A percentile compares a stretch with the other conserved stretches of the same genome.
Conservation (phyloP, 371 early-diverging fungal genomes). For the Mortierella sp. region DNA sequence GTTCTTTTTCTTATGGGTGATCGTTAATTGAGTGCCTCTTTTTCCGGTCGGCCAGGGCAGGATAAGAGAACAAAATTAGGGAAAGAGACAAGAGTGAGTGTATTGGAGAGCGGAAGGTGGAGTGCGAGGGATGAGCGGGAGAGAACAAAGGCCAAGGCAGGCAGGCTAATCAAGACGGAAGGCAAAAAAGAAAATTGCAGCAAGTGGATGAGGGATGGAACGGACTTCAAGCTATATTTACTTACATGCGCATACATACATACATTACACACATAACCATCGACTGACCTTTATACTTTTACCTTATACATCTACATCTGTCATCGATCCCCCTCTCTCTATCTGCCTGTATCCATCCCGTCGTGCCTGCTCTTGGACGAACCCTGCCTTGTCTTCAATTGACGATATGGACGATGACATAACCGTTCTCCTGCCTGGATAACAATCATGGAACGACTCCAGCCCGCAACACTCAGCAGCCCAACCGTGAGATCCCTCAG, state of each 20-base stretch:
- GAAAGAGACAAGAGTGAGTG: neutral
- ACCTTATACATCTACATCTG: neutral
- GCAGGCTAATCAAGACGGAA: constrained; percentile 1
- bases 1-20: neutral
- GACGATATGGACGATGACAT: constrained; percentile 4
- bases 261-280: constrained; percentile 1
- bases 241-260: constrained; percentile 8
- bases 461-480: constrained; percentile 45
- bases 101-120: too few relatives aligned
- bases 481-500: constrained; percentile 48
- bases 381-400: neutral
- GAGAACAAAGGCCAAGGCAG: neutral
- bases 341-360: neutral
- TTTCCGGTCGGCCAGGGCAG: neutral
- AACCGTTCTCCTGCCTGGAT: neutral
- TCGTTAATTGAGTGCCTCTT: constrained; percentile 4
- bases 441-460: neutral
- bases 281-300: constrained; percentile 4
- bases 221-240: constrained; percentile 12
- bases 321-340: constrained; percentile 7
- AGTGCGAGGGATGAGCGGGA: neutral
- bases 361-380: neutral
- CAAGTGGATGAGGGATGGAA: neutral
- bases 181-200: constrained; percentile 6
- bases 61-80: neutral